A percentile compares a stretch with the other conserved stretches of the same genome.
These are phyloP conservation scores for Penicillium thymicola DNA, from an alignment of 2,329 filamentous ascomycete genomes.

Conservation along the genomic window DNA sequence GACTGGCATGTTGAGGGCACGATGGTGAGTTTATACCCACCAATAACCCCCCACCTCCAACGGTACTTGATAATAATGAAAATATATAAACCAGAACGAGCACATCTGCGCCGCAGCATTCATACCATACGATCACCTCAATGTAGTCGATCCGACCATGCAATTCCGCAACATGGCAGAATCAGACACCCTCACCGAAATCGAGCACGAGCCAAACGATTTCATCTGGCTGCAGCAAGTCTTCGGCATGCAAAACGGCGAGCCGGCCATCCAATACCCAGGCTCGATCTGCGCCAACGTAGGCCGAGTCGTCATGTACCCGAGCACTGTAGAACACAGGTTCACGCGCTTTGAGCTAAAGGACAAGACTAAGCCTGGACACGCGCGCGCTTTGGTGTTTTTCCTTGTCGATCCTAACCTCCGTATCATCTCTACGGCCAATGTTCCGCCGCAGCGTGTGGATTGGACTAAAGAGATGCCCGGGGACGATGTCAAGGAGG, in stretches of 20 bases:
- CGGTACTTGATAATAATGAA: neutral
- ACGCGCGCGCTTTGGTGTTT: conserved; percentile 54
- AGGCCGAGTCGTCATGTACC: conserved; percentile 27
- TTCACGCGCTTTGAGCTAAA: conserved; percentile 50
- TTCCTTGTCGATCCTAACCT: conserved; percentile 59
- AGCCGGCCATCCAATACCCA: conserved; percentile 23
- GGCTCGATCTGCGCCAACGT: conserved; percentile 19
- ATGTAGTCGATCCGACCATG: conserved; percentile 54
- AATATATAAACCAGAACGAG: conserved; percentile 49
- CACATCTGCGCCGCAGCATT: conserved; percentile 62
- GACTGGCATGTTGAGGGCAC: conserved; percentile 50
- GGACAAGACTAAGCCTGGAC: conserved; percentile 52
- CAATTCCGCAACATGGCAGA: conserved; percentile 49
- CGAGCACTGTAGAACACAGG: conserved; percentile 49
- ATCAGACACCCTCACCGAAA: conserved; percentile 28
- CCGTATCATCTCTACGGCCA: conserved; percentile 53
- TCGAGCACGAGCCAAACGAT: conserved; percentile 31
- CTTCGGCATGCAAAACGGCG: conserved; percentile 27
- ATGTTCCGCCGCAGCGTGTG: conserved; percentile 52
- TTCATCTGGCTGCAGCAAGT: conserved; percentile 31
- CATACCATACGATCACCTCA: conserved; percentile 60
- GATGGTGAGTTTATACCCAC: conserved; percentile 26
- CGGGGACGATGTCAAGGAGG: conserved; percentile 4
- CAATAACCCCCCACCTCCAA: no score
- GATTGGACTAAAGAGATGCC: conserved; percentile 41